phyloP scores from a whole-genome alignment of 2,329 filamentous ascomycete species.

The Juglanconis oblonga region DNA sequence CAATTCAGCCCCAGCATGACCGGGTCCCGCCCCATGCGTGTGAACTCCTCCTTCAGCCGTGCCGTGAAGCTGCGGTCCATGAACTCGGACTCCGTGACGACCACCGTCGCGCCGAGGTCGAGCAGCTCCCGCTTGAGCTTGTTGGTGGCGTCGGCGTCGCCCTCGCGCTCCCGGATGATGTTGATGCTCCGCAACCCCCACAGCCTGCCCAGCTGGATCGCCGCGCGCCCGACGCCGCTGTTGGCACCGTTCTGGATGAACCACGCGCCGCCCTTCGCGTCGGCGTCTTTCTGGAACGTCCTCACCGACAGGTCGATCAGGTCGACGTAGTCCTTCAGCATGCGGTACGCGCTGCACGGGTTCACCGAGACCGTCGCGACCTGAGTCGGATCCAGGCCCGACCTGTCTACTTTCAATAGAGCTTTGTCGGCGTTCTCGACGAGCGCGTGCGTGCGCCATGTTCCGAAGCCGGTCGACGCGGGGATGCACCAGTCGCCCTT shows the following conservation, averaged over 20 bases:
- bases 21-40: conserved; percentile 66
- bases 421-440: conserved; percentile 49
- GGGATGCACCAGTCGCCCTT: conserved; percentile 95
- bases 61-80: conserved; percentile 59
- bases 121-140: conserved; percentile 50
- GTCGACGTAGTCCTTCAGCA: conserved; percentile 76
- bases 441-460: conserved; percentile 89
- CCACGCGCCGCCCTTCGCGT: conserved; percentile 86
- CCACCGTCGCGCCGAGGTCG: conserved; percentile 54
- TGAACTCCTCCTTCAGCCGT: conserved; percentile 57
- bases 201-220: conserved; percentile 79
- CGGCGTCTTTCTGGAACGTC: conserved; percentile 43
- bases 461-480: conserved; percentile 77
- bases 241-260: conserved; percentile 98
- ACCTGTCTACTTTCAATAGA: conserved; percentile 68
- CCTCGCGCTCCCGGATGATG: conserved; percentile 72
- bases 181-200: conserved; percentile 94
- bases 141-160: conserved; percentile 57
- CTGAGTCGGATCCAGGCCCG: conserved; percentile 70
- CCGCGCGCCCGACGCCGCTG: conserved; percentile 84
- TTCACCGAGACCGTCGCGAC: conserved; percentile 89
- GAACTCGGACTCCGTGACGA: conserved; percentile 56
- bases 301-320: conserved; percentile 44
- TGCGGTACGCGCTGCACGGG: conserved; percentile 89
- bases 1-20: conserved; percentile 85